Base-by-base conservation (phyloP, 1,284 basidiomycete genomes). In the Apiotrichum sp. region DNA sequence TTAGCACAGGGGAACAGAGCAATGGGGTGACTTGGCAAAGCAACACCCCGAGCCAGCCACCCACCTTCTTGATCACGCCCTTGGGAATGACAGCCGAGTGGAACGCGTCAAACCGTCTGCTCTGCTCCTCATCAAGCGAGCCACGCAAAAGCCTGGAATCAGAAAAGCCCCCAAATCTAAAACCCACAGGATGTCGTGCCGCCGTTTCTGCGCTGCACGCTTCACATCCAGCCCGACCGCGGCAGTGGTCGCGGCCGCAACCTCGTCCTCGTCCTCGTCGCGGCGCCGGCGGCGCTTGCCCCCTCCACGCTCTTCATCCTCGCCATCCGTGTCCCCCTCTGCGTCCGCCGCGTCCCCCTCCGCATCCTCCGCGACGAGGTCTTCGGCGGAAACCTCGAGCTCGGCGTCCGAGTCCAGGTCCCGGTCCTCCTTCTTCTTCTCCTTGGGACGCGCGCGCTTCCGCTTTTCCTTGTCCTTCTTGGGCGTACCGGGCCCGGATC, bases 61-160 rank as follows among this genome's bases (percentile, higher is more conserved):
- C n/a, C 40, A 71, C 72, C 63, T 63, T 62, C 50, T 65, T 70
- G 29, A 74, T 62, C 3, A 64, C 68, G 22, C 62, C 56, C 43
- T 62, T 65, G 6, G 68, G 68, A 9, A 74, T 62, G 16, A 67
- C 64, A 6, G 62, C 63, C 0, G 62, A 59, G n/a, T 53, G 64
- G 60, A 73, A 74, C 6, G 69, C 66, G 39, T 74, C 72, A 50
- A 68, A 73, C 11, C 72, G 66, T 49, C 62, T 69, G 1, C 56
- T 65, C 44, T 72, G 71, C 41, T 74, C 72, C 3, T 63, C 43
- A 56, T 73, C 71, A 10, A 73, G 56, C n/a, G 63, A 50, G 9
- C 62, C 62, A n/a, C 72, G 62, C 29, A 74, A 59, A 9, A 68
- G 47, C 31, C 70, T 72, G 9, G 14, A 14, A 48, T 56, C 33